Base-by-base conservation (phyloP, 73 alveolate genomes). In the Paramecium caudatum region DNA sequence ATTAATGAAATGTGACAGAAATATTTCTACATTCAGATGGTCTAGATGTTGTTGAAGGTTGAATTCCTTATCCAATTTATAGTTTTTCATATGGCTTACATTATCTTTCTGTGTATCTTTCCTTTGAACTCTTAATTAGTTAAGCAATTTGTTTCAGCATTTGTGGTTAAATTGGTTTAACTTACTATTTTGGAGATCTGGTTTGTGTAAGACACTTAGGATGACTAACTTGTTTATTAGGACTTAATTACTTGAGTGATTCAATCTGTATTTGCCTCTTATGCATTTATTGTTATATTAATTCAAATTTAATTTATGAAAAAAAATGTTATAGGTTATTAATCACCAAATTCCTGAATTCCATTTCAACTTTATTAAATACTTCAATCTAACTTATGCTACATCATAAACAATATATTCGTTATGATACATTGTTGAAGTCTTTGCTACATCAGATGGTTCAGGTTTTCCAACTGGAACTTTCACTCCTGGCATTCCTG, bases 341-440 rank as follows among this genome's bases (percentile, higher is more conserved):
- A 55, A 55, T 21, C 41, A 55, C 23, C 30, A 37, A 55, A 23
- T 55, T 55, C 30, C n/a, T n/a, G n/a, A 80, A 43, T 86, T 63
- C 61, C 82, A 86, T 45, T 62, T 55, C 49, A 62, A 3, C n/a
- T 78, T 86, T 21, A 85, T 62, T 4, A 86, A 78, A 45, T 86
- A 86, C 43, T 63, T 86, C 16, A 86, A 15, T 39, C 84, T 86
- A 15, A 86, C 47, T 27, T 86, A 63, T 37, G 65, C 69, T 32
- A 96, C 92, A 91, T 96, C 98, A 82, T 96, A 97, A 9, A 97
- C 98, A 47, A 97, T 96, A 92, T 61, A 97, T 92, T 97, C 99
- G 91, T 96, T 96, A 84, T 96, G 95, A 19, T 48, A 94, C 55
- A 96, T 91, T 37, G 93, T 91, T 34, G 95, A 94, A n/a, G 13